These are phyloP conservation scores for Ceratocystis alfenasii DNA, from an alignment of 2,329 filamentous ascomycete species.

Conservation along the genomic window DNA sequence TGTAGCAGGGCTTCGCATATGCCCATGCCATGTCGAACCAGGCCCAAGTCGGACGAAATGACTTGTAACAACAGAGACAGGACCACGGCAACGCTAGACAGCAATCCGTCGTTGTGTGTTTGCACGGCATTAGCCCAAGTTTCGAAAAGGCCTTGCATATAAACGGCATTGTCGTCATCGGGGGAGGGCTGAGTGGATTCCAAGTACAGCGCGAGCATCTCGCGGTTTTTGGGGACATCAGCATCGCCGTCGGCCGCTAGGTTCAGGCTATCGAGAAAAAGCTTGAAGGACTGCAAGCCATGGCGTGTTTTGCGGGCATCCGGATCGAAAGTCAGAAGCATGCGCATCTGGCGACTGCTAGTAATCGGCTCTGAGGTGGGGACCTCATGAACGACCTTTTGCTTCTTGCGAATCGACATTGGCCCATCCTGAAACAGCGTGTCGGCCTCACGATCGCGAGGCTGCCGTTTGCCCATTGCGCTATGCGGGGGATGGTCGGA, in stretches of 20 bases:
- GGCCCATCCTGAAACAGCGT: conserved; percentile 28
- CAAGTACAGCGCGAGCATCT: conserved; percentile 59
- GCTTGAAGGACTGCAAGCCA: conserved; percentile 57
- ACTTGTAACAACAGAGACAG: conserved; percentile 71
- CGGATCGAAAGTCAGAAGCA: conserved; percentile 59
- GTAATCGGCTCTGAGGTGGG: conserved; percentile 50
- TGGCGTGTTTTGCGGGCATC: conserved; percentile 55
- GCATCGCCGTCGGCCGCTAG: conserved; percentile 33
- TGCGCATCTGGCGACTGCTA: conserved; percentile 53
- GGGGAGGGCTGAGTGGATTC: conserved; percentile 41
- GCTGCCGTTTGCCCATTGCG: conserved; percentile 37
- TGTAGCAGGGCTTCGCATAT: conserved; percentile 74
- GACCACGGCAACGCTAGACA: conserved; percentile 69
- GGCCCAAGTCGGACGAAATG: conserved; percentile 59
- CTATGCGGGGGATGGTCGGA: neutral
- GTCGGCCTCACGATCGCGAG: conserved; percentile 32
- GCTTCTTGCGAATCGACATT: conserved; percentile 35
- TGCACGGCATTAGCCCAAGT: conserved; percentile 77
- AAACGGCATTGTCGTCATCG: conserved; percentile 40
- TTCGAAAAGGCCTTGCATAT: conserved; percentile 69
- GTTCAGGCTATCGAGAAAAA: conserved; percentile 55
- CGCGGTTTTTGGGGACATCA: conserved; percentile 34
- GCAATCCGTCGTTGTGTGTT: conserved; percentile 65
- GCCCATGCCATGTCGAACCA: conserved; percentile 61
- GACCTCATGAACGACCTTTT: conserved; percentile 44